phyloP scores from a whole-genome alignment of 805 yeast species.

The Starmerella kuoi region DNA sequence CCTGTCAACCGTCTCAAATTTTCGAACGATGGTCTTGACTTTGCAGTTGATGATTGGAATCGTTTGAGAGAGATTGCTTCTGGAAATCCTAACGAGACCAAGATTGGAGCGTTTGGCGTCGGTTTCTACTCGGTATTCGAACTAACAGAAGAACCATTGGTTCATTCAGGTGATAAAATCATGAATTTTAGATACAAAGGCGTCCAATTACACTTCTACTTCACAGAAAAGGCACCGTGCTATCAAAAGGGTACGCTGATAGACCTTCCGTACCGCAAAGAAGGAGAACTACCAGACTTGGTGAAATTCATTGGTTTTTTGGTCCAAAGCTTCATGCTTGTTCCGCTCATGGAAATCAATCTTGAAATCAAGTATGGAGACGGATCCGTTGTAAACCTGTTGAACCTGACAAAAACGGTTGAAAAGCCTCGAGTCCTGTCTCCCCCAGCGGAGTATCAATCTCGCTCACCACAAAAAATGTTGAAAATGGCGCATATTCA shows the following conservation, averaged over 20 bases:
- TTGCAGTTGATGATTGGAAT: conserved; percentile 31
- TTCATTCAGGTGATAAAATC: conserved; percentile 35
- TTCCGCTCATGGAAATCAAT: conserved; percentile 23
- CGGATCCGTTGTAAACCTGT: conserved; percentile 15
- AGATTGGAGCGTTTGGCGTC: conserved; percentile 36
- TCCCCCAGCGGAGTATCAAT: conserved; percentile 22
- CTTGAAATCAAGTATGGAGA: conserved; percentile 27
- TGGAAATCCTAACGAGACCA: conserved; percentile 34
- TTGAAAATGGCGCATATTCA: conserved; percentile 22
- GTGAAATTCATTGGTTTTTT: conserved; percentile 29
- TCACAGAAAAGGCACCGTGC: conserved; percentile 18
- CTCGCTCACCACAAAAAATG: conserved; percentile 23
- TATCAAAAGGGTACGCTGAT: conserved; percentile 29
- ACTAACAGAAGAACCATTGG: conserved; percentile 67
- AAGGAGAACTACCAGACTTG: conserved; percentile 27
- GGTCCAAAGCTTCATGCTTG: conserved; percentile 31
- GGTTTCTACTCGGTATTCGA: conserved; percentile 64
- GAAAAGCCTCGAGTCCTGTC: conserved; percentile 19
- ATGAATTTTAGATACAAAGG: conserved; percentile 31
- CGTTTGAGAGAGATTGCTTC: conserved; percentile 33
- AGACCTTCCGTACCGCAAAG: conserved; percentile 29
- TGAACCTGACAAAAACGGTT: conserved; percentile 24
- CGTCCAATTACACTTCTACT: conserved; percentile 30
- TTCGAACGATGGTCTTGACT: conserved; percentile 29
- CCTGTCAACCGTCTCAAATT: conserved; percentile 24